Percentiles rank a stretch among this genome's conserved stretches.
phyloP scores from a whole-genome alignment of 176 grass and related monocot genomes.

The Saccharum spontaneum region DNA sequence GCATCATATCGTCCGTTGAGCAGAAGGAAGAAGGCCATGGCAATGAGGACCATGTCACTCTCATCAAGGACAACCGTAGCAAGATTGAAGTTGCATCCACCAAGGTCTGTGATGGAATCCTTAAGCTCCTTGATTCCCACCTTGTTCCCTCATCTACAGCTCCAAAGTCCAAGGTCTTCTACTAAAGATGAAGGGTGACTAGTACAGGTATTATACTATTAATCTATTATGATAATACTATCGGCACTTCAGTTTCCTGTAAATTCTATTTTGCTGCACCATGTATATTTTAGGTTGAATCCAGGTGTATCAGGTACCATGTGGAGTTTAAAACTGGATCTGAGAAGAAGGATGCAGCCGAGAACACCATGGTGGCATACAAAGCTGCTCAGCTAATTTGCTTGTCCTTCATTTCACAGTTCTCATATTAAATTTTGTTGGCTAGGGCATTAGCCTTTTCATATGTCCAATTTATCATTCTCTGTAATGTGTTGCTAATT shows the following conservation, averaged over 20 bases:
- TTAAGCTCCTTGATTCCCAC: conserved; percentile 55
- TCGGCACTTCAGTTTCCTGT: neutral
- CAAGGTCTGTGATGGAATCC: conserved; percentile 55
- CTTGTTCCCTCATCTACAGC: conserved; percentile 35
- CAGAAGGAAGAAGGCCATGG: conserved; percentile 44
- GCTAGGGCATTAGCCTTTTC: neutral
- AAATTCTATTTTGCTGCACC: neutral
- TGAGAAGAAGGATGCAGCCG: conserved; percentile 53
- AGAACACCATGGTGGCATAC: conserved; percentile 57
- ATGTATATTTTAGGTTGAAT: conserved; percentile 7
- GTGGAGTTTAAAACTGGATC: conserved; percentile 47
- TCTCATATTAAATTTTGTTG: conserved; percentile 14
- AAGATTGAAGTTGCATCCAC: conserved; percentile 54
- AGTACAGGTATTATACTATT: conserved; percentile 25
- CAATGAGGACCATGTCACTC: conserved; percentile 38
- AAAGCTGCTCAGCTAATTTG: conserved; percentile 48
- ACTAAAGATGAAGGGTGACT: conserved; percentile 56
- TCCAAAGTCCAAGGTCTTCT: conserved; percentile 56
- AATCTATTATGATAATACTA: neutral
- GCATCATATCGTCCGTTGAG: conserved; percentile 59
- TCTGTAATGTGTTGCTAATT: neutral
- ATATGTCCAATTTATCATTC: neutral
- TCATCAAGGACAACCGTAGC: conserved; percentile 42
- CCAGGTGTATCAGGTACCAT: conserved; percentile 40
- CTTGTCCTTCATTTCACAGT: neutral